These are phyloP conservation scores for Endoconidiophora polonica DNA, from an alignment of 2,329 filamentous ascomycete genomes.

Conservation along the genomic window DNA sequence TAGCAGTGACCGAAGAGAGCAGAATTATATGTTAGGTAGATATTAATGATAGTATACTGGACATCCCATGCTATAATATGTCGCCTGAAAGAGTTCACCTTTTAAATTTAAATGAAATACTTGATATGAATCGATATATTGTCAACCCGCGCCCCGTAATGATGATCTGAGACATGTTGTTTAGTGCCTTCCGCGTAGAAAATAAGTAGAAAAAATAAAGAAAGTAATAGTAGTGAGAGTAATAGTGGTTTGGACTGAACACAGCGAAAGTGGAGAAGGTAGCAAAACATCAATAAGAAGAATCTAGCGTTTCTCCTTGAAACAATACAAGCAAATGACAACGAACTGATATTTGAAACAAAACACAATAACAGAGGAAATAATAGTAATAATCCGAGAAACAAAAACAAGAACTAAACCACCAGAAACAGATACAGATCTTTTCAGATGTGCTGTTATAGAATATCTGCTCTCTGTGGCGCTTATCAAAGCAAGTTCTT, in stretches of 20 bases:
- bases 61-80: no score
- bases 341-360: background rate
- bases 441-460: no score
- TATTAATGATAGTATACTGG: no score
- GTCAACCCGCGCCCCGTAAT: background rate
- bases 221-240: background rate
- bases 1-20: slow-evolving; percentile 5
- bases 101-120: no score
- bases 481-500: no score
- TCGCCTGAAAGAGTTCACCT: no score
- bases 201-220: background rate
- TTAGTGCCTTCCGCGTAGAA: background rate
- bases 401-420: background rate
- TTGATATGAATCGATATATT: background rate
- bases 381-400: background rate
- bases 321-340: no score
- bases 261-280: no score
- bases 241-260: background rate
- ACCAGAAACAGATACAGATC: background rate
- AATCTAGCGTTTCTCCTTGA: no score
- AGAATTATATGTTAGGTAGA: no score
- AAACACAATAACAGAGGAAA: background rate
- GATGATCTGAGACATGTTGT: background rate
- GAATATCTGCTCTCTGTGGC: no score
- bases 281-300: no score